Conservation (phyloP, 2,329 filamentous ascomycete species). For the Arthrinium puccinioides region DNA sequence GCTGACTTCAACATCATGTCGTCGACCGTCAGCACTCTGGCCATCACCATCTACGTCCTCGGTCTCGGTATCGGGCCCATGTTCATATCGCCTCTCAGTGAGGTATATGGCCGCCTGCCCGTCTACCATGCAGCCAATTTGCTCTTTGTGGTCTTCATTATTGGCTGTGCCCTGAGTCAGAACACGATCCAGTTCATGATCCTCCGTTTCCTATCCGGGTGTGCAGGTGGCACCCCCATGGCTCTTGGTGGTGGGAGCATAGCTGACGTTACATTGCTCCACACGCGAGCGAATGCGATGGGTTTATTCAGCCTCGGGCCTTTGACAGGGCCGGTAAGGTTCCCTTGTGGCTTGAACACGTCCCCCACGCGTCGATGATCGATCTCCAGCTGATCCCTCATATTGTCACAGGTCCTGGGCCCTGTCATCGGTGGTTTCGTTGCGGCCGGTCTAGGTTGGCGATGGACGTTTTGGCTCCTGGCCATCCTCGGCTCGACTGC, state of each 20-base stretch:
- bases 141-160: not conserved
- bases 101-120: not conserved
- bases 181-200: not conserved
- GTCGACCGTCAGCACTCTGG: not conserved
- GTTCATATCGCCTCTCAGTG: not conserved
- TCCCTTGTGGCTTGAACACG: not conserved
- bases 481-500: not conserved
- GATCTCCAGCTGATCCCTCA: too few species aligned
- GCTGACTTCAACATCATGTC: not conserved
- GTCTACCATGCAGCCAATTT: not conserved
- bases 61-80: not conserved
- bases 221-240: constrained; percentile 18
- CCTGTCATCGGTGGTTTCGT: constrained; percentile 35
- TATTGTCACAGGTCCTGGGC: constrained; percentile 26
- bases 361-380: too few species aligned
- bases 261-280: constrained; percentile 23
- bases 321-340: constrained; percentile 22
- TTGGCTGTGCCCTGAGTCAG: not conserved
- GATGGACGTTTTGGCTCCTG: constrained; percentile 2
- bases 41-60: not conserved
- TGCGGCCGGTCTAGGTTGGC: constrained; percentile 20
- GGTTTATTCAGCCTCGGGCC: constrained; percentile 28
- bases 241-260: constrained; percentile 30
- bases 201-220: constrained; percentile 21
- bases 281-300: constrained; percentile 26